These are phyloP conservation scores for Bidens hawaiensis DNA, from an alignment of 140 eudicot genomes.

Conservation along the genomic window DNA sequence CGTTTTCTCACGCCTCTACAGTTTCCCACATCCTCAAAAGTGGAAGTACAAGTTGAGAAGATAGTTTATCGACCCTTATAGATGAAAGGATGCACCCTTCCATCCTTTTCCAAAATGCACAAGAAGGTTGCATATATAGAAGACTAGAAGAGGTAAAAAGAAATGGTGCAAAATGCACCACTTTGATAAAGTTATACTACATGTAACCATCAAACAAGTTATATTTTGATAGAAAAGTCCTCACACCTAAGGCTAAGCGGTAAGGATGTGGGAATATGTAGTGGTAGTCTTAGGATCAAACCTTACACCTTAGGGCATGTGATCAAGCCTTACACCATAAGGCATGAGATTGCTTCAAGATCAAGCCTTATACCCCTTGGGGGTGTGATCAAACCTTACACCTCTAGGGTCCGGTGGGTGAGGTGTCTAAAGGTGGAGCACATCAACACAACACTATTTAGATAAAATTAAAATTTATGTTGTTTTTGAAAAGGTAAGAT, in stretches of 20 bases:
- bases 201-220: not conserved
- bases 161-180: not conserved
- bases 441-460: too few relatives aligned
- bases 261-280: not conserved
- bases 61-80: not conserved
- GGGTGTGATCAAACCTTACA: not conserved
- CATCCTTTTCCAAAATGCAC: not conserved
- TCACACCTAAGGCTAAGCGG: not conserved
- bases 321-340: not conserved
- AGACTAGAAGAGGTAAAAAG: not conserved
- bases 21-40: not conserved
- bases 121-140: not conserved
- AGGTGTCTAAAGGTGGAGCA: not conserved
- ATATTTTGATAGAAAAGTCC: not conserved
- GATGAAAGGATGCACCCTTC: not conserved
- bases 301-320: not conserved
- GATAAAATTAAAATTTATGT: too few relatives aligned
- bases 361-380: not conserved
- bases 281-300: not conserved
- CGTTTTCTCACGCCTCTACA: not conserved
- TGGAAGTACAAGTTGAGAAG: not conserved
- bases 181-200: not conserved
- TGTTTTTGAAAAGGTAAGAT: too few relatives aligned
- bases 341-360: not conserved
- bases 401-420: not conserved